These are phyloP conservation scores for Dictyostelium firmibasis DNA, from an alignment of 78 protist genomes.

Conservation along the genomic window DNA sequence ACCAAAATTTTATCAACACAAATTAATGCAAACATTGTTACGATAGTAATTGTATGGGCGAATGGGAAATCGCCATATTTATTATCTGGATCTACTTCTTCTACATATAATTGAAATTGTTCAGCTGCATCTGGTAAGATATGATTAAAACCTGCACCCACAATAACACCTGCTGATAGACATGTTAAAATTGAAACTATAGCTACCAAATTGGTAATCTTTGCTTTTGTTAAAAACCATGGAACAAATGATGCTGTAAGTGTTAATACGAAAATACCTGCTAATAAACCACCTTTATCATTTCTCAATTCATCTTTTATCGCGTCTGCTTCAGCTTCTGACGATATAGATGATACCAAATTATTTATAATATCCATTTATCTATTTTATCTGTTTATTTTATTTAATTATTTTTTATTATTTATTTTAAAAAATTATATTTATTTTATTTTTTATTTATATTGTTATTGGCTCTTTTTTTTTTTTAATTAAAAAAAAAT, in stretches of 20 bases:
- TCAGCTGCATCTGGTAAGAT: constrained; percentile 46
- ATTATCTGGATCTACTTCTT: background rate
- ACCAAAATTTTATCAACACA: constrained; percentile 37
- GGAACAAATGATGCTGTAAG: constrained; percentile 36
- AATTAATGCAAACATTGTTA: constrained; percentile 22
- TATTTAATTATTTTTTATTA: background rate
- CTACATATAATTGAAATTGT: constrained; percentile 31
- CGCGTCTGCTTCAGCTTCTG: background rate
- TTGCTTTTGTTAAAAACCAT: constrained; percentile 36
- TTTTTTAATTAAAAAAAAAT: too few species aligned
- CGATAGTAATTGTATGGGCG: constrained; percentile 37
- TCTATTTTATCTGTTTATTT: too few species aligned
- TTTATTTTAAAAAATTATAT: too few species aligned
- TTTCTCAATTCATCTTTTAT: background rate
- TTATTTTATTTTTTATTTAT: too few species aligned
- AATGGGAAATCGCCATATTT: constrained; percentile 33
- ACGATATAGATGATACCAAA: background rate
- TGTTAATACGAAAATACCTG: constrained; percentile 42
- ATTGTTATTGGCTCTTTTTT: too few species aligned
- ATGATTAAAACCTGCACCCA: constrained; percentile 63
- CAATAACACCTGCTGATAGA: constrained; percentile 52
- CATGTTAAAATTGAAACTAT: constrained; percentile 20
- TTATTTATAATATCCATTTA: background rate
- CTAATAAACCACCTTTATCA: constrained; percentile 30
- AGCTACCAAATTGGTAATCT: background rate